Evolutionary conservation across 2,329 filamentous ascomycete species (phyloP).

Genomic region (Apiospora pterosperma): DNA sequence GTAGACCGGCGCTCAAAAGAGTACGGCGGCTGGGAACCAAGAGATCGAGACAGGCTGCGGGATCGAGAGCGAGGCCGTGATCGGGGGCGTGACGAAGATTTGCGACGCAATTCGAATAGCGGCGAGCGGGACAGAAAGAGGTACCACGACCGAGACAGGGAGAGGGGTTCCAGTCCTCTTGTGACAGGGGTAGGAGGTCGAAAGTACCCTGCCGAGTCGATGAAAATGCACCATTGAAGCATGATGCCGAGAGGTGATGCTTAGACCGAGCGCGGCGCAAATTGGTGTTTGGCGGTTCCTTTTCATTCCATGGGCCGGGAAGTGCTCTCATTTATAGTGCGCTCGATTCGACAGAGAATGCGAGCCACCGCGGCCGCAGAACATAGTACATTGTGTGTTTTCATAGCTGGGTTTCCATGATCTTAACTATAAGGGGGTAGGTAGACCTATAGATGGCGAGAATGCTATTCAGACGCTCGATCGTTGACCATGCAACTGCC

Average conservation of each 20-base stretch:
- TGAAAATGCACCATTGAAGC: neutral
- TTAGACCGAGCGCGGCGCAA: neutral
- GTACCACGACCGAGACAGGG: conserved; percentile 18
- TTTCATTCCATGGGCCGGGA: neutral
- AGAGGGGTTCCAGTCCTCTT: conserved; percentile 12
- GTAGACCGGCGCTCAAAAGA: conserved; percentile 22
- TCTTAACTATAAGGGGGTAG: neutral
- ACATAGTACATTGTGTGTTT: neutral
- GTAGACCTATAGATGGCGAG: neutral
- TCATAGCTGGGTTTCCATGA: neutral
- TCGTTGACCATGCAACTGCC: neutral
- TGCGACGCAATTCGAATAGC: conserved; percentile 23
- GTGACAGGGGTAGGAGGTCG: conserved; percentile 23
- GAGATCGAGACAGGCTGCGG: conserved; percentile 8
- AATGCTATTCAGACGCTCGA: neutral
- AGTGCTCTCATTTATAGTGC: neutral
- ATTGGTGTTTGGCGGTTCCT: neutral
- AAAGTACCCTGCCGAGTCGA: conserved; percentile 17
- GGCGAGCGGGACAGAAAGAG: conserved; percentile 24
- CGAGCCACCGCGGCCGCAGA: neutral
- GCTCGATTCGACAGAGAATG: neutral
- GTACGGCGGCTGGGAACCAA: conserved; percentile 18
- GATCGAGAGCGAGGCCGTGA: conserved; percentile 24
- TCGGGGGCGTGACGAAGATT: conserved; percentile 26
- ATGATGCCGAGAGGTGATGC: neutral